A percentile compares a stretch with the other conserved stretches of the same genome.
These are phyloP conservation scores for Pleurotus platypus DNA, from an alignment of 768 basidiomycete species.

Conservation along the genomic window DNA sequence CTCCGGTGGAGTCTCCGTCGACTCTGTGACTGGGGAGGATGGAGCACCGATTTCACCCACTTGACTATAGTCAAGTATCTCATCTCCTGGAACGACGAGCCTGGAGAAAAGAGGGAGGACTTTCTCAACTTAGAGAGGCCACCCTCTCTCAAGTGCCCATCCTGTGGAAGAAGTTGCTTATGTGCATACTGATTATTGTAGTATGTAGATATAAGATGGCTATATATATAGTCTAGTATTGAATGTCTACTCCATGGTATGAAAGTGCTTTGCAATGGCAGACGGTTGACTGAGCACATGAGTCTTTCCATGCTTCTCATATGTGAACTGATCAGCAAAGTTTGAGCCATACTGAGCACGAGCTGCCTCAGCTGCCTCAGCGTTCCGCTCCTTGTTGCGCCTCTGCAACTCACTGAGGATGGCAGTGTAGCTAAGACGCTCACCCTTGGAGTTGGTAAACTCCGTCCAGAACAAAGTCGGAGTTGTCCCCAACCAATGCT, in stretches of 20 bases:
- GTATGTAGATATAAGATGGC: slow-evolving; percentile 21
- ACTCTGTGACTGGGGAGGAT: slow-evolving; percentile 47
- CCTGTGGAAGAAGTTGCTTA: slow-evolving; percentile 14
- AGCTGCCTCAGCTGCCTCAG: slow-evolving; percentile 8
- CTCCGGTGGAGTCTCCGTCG: neutral
- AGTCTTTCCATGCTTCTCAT: slow-evolving; percentile 11
- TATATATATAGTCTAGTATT: neutral
- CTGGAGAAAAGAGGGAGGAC: slow-evolving; percentile 25
- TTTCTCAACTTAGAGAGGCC: slow-evolving; percentile 29
- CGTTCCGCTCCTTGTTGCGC: slow-evolving; percentile 8
- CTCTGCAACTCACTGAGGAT: slow-evolving; percentile 10
- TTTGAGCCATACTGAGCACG: slow-evolving; percentile 11
- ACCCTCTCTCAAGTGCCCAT: slow-evolving; percentile 19
- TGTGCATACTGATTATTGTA: slow-evolving; percentile 22
- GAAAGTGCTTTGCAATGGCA: slow-evolving; percentile 11
- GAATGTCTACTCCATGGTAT: neutral
- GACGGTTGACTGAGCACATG: slow-evolving; percentile 11
- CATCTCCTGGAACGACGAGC: slow-evolving; percentile 37
- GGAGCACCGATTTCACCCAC: slow-evolving; percentile 35
- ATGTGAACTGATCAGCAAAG: slow-evolving; percentile 13
- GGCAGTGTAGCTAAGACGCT: slow-evolving; percentile 12
- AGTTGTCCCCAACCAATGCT: slow-evolving; percentile 10
- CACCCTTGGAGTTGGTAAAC: slow-evolving; percentile 11
- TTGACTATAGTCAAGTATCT: slow-evolving; percentile 40
- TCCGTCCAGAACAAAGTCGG: slow-evolving; percentile 14